phyloP scores from a whole-genome alignment of 148 eudicot genomes.

The Amaranthus cruentus region DNA sequence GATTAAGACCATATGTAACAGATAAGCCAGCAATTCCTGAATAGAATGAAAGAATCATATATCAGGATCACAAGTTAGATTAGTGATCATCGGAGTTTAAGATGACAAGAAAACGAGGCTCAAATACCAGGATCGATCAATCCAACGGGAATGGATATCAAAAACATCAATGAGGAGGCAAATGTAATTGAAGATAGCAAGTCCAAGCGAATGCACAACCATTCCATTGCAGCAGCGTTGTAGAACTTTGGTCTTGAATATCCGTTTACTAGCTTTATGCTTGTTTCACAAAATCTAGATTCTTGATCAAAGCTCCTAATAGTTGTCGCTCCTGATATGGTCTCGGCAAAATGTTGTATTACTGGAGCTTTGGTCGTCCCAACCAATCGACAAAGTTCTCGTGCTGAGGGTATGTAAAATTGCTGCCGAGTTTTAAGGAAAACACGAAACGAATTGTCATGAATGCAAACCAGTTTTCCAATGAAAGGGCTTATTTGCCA shows the following conservation, averaged over 20 bases:
- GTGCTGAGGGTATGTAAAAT: constrained; percentile 55
- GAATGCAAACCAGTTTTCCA: too few species aligned
- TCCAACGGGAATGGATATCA: constrained; percentile 46
- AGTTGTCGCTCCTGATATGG: constrained; percentile 51
- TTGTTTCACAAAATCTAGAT: constrained; percentile 33
- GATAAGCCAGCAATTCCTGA: constrained; percentile 60
- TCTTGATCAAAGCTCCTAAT: constrained; percentile 58
- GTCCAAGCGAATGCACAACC: constrained; percentile 58
- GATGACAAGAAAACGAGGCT: too few species aligned
- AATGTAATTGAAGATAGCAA: constrained; percentile 44
- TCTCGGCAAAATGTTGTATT: constrained; percentile 58
- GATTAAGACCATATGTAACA: constrained; percentile 52
- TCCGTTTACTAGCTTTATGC: constrained; percentile 31
- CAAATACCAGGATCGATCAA: constrained; percentile 43
- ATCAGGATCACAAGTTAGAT: too few species aligned
- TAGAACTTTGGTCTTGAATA: constrained; percentile 43
- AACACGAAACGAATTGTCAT: not conserved
- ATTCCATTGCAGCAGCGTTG: constrained; percentile 39
- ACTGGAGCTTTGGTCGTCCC: constrained; percentile 62
- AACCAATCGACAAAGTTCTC: constrained; percentile 49
- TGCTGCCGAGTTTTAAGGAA: constrained; percentile 29
- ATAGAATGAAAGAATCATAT: not conserved
- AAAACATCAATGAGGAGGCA: constrained; percentile 42
- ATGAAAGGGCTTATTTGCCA: too few species aligned
- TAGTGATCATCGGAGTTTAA: not conserved